Conservation (phyloP, 352 stramenopile species). For the Saprolegnia parasitica region DNA sequence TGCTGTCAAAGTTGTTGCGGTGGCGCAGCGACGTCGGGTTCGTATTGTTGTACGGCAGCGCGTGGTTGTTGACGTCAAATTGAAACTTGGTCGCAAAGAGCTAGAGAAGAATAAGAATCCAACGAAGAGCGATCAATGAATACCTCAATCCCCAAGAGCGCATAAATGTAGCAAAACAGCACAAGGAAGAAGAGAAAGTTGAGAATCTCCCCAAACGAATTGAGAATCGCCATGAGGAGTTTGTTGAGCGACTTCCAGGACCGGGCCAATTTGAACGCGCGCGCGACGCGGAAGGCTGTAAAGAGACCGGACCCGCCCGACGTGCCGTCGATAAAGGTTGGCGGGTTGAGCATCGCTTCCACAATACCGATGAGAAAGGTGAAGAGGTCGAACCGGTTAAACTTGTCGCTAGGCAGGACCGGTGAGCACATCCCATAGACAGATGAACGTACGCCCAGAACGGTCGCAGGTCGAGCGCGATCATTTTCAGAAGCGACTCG, state of each 20-base stretch:
- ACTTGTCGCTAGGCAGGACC: slow-evolving; percentile 39
- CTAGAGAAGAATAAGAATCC: no score
- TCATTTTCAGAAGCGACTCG: slow-evolving; percentile 79
- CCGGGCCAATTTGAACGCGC: slow-evolving; percentile 92
- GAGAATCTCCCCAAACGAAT: slow-evolving; percentile 87
- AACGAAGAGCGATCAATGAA: no score
- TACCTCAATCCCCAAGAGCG: slow-evolving; percentile 44
- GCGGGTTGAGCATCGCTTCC: slow-evolving; percentile 58
- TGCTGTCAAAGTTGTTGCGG: slow-evolving; percentile 85
- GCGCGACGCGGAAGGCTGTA: slow-evolving; percentile 85
- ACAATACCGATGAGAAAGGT: slow-evolving; percentile 73
- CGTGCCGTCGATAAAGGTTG: slow-evolving; percentile 55
- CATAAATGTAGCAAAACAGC: slow-evolving; percentile 95
- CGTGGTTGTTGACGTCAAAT: slow-evolving; percentile 57
- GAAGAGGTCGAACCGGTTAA: slow-evolving; percentile 85
- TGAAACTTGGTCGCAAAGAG: slow-evolving; percentile 94
- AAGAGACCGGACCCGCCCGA: slow-evolving; percentile 67
- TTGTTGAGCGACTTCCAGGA: slow-evolving; percentile 90
- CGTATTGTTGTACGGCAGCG: slow-evolving; percentile 22
- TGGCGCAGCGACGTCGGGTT: slow-evolving; percentile 19
- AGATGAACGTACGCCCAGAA: slow-evolving; percentile 45
- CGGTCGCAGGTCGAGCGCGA: slow-evolving; percentile 64
- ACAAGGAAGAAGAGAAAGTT: slow-evolving; percentile 94
- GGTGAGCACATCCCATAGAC: not conserved
- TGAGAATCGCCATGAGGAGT: slow-evolving; percentile 87